A percentile compares a stretch with the other conserved stretches of the same genome.
phyloP scores from a whole-genome alignment of 805 yeast species.

The Candida silvatica region DNA sequence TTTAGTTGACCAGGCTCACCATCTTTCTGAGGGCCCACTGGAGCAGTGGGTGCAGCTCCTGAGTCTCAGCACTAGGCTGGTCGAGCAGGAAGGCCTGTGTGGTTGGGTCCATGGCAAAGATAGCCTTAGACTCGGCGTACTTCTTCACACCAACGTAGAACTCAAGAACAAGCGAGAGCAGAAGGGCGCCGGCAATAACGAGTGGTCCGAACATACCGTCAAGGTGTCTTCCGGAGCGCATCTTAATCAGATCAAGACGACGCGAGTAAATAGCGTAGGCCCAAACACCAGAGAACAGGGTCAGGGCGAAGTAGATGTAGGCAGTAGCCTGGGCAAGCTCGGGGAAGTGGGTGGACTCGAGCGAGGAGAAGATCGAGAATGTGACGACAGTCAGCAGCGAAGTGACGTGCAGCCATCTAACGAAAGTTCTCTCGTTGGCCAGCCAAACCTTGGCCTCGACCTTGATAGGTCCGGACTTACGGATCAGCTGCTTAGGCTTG shows the following conservation, averaged over 20 bases:
- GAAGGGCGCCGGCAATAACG: slow-evolving; percentile 61
- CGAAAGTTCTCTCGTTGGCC: slow-evolving; percentile 95
- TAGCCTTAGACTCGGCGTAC: slow-evolving; percentile 5
- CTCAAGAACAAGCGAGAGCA: slow-evolving; percentile 59
- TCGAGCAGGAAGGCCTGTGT: neutral
- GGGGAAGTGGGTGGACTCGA: slow-evolving; percentile 57
- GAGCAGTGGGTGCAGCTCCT: slow-evolving; percentile 19
- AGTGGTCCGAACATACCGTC: slow-evolving; percentile 90
- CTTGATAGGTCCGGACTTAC: slow-evolving; percentile 85
- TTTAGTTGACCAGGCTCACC: slow-evolving; percentile 12
- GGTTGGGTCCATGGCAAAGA: slow-evolving; percentile 1
- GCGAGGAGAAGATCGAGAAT: slow-evolving; percentile 69
- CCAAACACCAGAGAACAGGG: slow-evolving; percentile 83
- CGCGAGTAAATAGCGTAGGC: slow-evolving; percentile 70
- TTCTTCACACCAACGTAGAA: slow-evolving; percentile 56
- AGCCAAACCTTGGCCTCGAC: slow-evolving; percentile 98
- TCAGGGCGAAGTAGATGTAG: slow-evolving; percentile 69
- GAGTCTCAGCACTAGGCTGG: slow-evolving; percentile 9
- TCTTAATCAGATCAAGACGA: slow-evolving; percentile 65
- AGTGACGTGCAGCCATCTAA: slow-evolving; percentile 90
- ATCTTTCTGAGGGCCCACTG: slow-evolving; percentile 16
- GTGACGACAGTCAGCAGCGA: slow-evolving; percentile 79
- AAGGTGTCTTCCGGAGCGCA: slow-evolving; percentile 78
- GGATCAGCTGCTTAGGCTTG: slow-evolving; percentile 70
- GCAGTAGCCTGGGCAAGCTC: slow-evolving; percentile 62